A percentile compares a stretch with the other conserved stretches of the same genome.
Conservation (phyloP, 2,329 filamentous ascomycete genomes). For the Epichloe sibirici region DNA sequence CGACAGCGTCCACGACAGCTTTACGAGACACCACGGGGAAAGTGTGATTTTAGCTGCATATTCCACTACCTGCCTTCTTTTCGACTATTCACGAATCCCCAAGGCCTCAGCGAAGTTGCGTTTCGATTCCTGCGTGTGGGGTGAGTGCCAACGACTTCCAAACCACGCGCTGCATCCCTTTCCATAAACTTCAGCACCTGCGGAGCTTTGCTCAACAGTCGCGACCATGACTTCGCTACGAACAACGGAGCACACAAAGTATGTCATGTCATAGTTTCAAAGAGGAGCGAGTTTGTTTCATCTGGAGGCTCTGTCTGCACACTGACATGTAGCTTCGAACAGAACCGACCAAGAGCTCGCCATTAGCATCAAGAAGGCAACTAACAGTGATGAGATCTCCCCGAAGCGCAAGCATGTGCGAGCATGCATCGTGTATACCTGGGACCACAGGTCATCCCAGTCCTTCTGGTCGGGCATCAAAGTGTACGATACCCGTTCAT, state of each 20-base stretch:
- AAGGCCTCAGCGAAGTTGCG: not conserved
- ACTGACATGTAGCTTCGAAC: not conserved
- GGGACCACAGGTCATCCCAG: slow-evolving; percentile 92
- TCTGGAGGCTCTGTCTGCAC: not conserved
- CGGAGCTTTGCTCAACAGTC: slow-evolving; percentile 3
- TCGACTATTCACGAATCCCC: not conserved
- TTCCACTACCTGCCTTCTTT: not conserved
- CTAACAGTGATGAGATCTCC: slow-evolving; percentile 54
- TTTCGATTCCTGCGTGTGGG: not conserved
- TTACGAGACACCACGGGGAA: not conserved
- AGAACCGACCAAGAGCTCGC: slow-evolving; percentile 58
- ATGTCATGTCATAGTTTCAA: slow-evolving; percentile 5
- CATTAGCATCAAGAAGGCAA: slow-evolving; percentile 60
- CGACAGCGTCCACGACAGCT: not conserved
- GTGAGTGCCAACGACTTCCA: not conserved
- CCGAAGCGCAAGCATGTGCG: slow-evolving; percentile 87
- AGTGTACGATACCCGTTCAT: slow-evolving; percentile 52
- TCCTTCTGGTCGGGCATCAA: slow-evolving; percentile 99
- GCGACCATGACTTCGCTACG: slow-evolving; percentile 20
- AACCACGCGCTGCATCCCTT: slow-evolving; percentile 2
- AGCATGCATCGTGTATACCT: slow-evolving; percentile 95
- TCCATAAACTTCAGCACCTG: slow-evolving; percentile 1
- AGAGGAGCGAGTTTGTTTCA: not conserved
- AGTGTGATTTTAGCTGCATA: not conserved
- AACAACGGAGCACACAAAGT: slow-evolving; percentile 26